A percentile compares a stretch with the other conserved stretches of the same genome.
phyloP scores from a whole-genome alignment of 108 stramenopile genomes.

The Cafeteria roenbergensis region DNA sequence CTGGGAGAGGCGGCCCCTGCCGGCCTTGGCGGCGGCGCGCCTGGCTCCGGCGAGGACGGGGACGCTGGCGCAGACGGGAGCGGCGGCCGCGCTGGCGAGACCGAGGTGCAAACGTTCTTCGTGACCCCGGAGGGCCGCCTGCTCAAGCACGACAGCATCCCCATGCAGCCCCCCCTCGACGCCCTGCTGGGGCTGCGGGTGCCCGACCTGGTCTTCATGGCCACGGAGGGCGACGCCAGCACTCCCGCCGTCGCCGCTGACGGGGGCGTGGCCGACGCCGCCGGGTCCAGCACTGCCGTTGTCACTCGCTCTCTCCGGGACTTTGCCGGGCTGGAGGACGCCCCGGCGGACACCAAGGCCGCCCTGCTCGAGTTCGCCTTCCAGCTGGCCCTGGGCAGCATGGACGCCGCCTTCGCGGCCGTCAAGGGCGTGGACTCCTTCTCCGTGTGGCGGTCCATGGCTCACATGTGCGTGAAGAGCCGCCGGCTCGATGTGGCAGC shows the following conservation, averaged over 20 bases:
- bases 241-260: neutral
- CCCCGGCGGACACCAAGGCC: constrained; percentile 15
- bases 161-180: constrained; percentile 23
- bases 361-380: constrained; percentile 52
- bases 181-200: constrained; percentile 41
- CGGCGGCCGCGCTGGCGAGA: neutral
- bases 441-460: constrained; percentile 55
- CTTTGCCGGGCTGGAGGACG: constrained; percentile 46
- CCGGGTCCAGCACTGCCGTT: too few relatives aligned
- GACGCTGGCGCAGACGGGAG: neutral
- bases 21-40: neutral
- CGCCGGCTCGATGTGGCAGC: constrained; percentile 58
- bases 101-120: constrained; percentile 34
- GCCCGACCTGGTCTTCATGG: constrained; percentile 43
- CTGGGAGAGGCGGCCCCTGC: neutral
- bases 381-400: constrained; percentile 40
- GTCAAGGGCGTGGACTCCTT: constrained; percentile 38
- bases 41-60: neutral
- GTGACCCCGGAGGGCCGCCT: constrained; percentile 43
- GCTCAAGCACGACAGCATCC: constrained; percentile 40
- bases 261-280: neutral
- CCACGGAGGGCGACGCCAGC: constrained; percentile 15
- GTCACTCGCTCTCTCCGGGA: constrained; percentile 45
- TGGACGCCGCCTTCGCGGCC: constrained; percentile 53
- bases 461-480: constrained; percentile 57